phyloP scores from a whole-genome alignment of 768 basidiomycete species.

The Rhodocollybia butyracea region DNA sequence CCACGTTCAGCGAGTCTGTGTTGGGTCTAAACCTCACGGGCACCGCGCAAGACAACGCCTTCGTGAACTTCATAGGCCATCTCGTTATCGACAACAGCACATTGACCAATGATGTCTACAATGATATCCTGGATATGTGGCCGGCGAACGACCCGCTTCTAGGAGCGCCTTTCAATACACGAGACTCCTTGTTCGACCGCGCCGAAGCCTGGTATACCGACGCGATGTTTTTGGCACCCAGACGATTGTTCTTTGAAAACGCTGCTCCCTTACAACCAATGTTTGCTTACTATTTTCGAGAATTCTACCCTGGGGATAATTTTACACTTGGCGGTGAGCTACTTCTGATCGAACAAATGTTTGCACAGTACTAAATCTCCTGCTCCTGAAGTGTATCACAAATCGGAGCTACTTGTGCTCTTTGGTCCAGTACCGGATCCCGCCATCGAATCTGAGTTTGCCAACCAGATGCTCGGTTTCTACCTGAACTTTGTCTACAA shows the following conservation, averaged over 20 bases:
- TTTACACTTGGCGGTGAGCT: constrained; percentile 45
- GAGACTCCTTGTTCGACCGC: constrained; percentile 57
- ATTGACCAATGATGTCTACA: constrained; percentile 37
- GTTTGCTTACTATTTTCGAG: constrained; percentile 53
- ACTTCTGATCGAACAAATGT: neutral
- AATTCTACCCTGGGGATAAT: constrained; percentile 55
- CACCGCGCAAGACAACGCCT: constrained; percentile 36
- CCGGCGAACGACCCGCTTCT: constrained; percentile 45
- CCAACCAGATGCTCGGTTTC: constrained; percentile 46
- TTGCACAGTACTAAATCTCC: neutral
- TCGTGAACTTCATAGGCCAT: constrained; percentile 43
- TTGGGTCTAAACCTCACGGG: constrained; percentile 35
- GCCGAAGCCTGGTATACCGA: constrained; percentile 57
- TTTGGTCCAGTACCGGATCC: constrained; percentile 48
- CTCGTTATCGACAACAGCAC: constrained; percentile 54
- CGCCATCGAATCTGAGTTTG: constrained; percentile 40
- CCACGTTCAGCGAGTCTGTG: constrained; percentile 37
- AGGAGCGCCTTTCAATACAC: constrained; percentile 54
- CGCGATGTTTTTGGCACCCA: constrained; percentile 49
- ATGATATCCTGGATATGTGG: constrained; percentile 36
- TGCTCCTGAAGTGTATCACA: constrained; percentile 39
- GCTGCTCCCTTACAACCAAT: constrained; percentile 44
- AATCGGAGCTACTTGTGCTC: constrained; percentile 43
- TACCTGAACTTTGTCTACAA: constrained; percentile 57
- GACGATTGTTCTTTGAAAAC: constrained; percentile 47